Evolutionary conservation across 2,329 filamentous ascomycete species (phyloP).

Genomic region (Botryotinia calthae): DNA sequence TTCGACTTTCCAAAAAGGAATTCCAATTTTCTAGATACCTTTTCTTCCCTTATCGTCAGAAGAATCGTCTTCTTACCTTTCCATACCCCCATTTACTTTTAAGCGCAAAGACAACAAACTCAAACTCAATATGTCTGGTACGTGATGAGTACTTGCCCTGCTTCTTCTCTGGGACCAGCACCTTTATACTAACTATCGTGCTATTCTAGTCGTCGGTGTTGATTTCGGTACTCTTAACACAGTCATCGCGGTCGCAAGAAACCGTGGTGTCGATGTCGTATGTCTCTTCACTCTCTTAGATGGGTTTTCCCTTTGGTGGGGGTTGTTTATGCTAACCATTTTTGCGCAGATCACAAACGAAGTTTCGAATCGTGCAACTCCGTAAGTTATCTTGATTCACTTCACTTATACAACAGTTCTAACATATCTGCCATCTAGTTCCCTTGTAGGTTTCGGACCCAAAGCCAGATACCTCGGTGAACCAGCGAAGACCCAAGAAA

Average conservation of each 20-base stretch:
- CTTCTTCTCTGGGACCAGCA: neutral
- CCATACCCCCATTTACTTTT: neutral
- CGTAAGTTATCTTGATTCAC: slow-evolving; percentile 65
- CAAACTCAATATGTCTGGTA: slow-evolving; percentile 14
- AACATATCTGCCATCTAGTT: slow-evolving; percentile 50
- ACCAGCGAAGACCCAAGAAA: slow-evolving; percentile 96
- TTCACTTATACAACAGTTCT: neutral
- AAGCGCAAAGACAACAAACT: slow-evolving; percentile 14
- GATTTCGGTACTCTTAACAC: slow-evolving; percentile 97
- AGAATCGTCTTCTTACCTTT: neutral
- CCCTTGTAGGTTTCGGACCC: slow-evolving; percentile 90
- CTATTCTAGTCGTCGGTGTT: slow-evolving; percentile 39
- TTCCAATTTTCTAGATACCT: neutral
- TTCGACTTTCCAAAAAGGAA: neutral
- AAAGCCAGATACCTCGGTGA: slow-evolving; percentile 94
- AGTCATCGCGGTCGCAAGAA: slow-evolving; percentile 94
- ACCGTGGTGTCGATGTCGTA: slow-evolving; percentile 98
- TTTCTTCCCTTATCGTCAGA: neutral
- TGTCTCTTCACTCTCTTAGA: slow-evolving; percentile 45
- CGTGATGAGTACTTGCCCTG: neutral
- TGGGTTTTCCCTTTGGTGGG: slow-evolving; percentile 17
- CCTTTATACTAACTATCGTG: neutral
- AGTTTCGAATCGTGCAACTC: slow-evolving; percentile 95
- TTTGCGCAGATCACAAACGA: slow-evolving; percentile 85
- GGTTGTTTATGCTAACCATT: slow-evolving; percentile 33